Base-by-base conservation (phyloP, 2,329 filamentous ascomycete species). In the Arthrobotrys pseudoclavata region DNA sequence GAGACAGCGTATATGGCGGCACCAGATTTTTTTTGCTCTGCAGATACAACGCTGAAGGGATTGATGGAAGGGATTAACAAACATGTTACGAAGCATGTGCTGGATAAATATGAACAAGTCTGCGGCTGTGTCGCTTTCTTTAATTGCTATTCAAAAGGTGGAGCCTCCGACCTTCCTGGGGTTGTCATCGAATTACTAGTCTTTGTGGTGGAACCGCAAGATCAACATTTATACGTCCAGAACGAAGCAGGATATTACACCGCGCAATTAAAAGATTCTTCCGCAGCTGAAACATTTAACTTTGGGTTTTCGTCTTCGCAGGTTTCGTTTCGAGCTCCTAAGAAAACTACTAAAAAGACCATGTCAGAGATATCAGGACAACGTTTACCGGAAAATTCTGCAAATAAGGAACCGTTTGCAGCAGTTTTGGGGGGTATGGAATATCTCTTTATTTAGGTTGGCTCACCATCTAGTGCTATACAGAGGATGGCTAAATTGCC, bases 121-220 rank as follows among this genome's bases (percentile, higher is more conserved):
- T 57, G 52, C 13, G 52, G 52, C 3, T 57, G 52, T 13, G 52
- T 57, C 29, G 52, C 52, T 4, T 57, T 57, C 4, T 57, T 57
- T 9, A 37, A 3, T 18, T 37, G 12, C 10, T 57, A 57, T 37
- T 57, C 52, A 13, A 57, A 57, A 6, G 18, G 52, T 7, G 52
- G 52, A 10, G n/a, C 6, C 3, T 20, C 29, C 6, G n/a, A 57
- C 10, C n/a, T 29, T 22, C 29, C 13, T 4, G 29, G 29, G 4
- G 29, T 57, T 20, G 18, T 57, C 1, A 7, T 57, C n/a, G 13
- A 22, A 6, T 9, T 57, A 13, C 15, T 57, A n/a, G 29, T 57
- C 6, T 29, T 57, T 13, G 18, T 57, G 1, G 52, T 57, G 10
- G 29, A 37, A n/a, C 29, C 52, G 18, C 15, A 57, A 12, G 15